Evolutionary conservation across 768 basidiomycete species (phyloP), one percentile per base, ranked within the genome.

Genomic region (Ramaria rubella): DNA sequence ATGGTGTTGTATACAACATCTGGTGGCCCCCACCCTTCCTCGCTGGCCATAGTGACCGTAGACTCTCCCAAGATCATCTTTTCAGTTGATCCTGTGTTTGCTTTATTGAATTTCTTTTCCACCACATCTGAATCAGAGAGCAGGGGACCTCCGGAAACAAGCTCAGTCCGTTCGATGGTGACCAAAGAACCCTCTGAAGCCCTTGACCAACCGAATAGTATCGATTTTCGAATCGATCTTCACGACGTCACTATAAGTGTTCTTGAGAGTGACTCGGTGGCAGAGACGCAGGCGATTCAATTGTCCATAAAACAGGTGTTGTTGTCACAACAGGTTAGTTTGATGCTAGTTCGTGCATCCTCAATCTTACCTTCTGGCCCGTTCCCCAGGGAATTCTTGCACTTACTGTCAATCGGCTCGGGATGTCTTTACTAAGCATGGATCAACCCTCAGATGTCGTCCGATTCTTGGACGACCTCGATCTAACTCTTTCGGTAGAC

Each of bases 361-460:
- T 42, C n/a, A 19, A 19, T 8, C 17, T 42, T 17, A 42, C 40
- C n/a, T 17, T 3, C 34, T 27, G 27, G 29, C 40, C 24, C 64
- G 17, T 29, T n/a, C n/a, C n/a, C n/a, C n/a, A 97, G 90, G 85
- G 85, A 6, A 81, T 92, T 33, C 67, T 90, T 59, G 90, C 94
- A 1, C 72, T 98, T 55, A 92, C 81, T 33, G 74, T 97, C 30
- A 82, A 78, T 52, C 80, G 79, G 29, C 77, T 97, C 8, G 96
- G 96, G 21, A 98, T 99, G 95, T 96, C 93, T 2, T 76, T 99
- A 29, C 82, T 85, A 58, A 79, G 80, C 27, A 98, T 99, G 94
- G 90, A 90, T 60, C 79, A 79, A 60, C 76, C 81, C 45, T 75
- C 82, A 0, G 94, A 98, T 60, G 84, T 80, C 48, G 92, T 94